Percentiles rank a stretch among this genome's conserved stretches.
Evolutionary conservation across 805 yeast species (phyloP).

Genomic region (Saturnispora ahearnii): DNA sequence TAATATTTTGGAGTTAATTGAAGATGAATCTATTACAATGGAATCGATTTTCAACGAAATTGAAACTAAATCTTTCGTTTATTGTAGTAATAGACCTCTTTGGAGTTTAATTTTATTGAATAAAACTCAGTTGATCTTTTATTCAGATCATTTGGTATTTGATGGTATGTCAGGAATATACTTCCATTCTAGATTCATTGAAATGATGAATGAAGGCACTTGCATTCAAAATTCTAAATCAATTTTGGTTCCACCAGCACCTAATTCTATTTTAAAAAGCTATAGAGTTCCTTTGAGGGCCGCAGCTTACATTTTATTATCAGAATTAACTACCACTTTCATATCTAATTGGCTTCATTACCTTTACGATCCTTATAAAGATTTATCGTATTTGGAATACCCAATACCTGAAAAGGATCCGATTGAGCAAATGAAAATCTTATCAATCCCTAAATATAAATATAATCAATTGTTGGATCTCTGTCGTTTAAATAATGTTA

Average conservation of each 20-base stretch:
- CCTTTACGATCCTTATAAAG: constrained; percentile 1
- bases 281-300: not conserved
- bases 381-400: not conserved
- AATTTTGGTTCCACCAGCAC: not conserved
- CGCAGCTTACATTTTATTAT: not conserved
- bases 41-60: constrained; percentile 6
- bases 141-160: constrained; percentile 27
- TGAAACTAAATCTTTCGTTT: not conserved
- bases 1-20: constrained; percentile 15
- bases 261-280: not conserved
- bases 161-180: constrained; percentile 28
- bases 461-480: not conserved
- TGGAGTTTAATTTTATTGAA: constrained; percentile 16
- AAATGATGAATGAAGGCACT: not conserved
- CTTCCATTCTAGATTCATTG: constrained; percentile 20
- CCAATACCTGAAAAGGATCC: not conserved
- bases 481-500: constrained; percentile 3
- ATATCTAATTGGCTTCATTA: constrained; percentile 2
- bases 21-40: constrained; percentile 5
- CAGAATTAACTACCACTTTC: not conserved
- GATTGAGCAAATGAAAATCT: not conserved
- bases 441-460: not conserved
- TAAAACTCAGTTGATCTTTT: constrained; percentile 13
- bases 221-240: not conserved
- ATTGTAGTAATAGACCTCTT: constrained; percentile 10